These are phyloP conservation scores for Penicillium brasilianum DNA, from an alignment of 2,329 filamentous ascomycete genomes.

Conservation along the genomic window DNA sequence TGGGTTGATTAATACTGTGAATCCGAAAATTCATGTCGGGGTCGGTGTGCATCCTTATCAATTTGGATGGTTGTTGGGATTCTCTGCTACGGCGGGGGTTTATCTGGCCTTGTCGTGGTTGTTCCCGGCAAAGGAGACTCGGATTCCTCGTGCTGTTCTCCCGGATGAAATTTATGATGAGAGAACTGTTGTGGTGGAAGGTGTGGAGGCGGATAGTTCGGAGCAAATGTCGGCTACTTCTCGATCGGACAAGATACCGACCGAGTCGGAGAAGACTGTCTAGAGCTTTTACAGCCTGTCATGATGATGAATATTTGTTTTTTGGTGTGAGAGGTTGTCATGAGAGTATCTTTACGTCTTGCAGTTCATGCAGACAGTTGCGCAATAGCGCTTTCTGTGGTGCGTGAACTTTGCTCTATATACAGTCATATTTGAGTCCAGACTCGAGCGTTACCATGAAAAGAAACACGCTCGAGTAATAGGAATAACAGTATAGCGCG, in stretches of 20 bases:
- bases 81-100: conserved; percentile 60
- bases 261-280: conserved; percentile 17
- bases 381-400: background rate
- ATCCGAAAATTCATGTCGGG: conserved; percentile 43
- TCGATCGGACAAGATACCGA: conserved; percentile 7
- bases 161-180: conserved; percentile 46
- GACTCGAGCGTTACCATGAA: background rate
- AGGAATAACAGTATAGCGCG: no score
- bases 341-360: background rate
- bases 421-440: background rate
- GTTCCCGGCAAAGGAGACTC: conserved; percentile 57
- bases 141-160: conserved; percentile 48
- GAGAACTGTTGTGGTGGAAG: conserved; percentile 25
- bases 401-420: conserved; percentile 3
- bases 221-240: conserved; percentile 16
- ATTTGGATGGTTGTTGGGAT: conserved; percentile 71
- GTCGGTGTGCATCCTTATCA: conserved; percentile 63
- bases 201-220: conserved; percentile 23
- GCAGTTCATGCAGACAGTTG: background rate
- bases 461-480: no score
- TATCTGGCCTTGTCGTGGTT: conserved; percentile 58
- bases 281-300: background rate
- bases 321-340: background rate
- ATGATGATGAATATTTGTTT: background rate
- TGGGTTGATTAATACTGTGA: conserved; percentile 56